Base-by-base conservation (phyloP, 106 monocot species). In the Agapanthus africanus region DNA sequence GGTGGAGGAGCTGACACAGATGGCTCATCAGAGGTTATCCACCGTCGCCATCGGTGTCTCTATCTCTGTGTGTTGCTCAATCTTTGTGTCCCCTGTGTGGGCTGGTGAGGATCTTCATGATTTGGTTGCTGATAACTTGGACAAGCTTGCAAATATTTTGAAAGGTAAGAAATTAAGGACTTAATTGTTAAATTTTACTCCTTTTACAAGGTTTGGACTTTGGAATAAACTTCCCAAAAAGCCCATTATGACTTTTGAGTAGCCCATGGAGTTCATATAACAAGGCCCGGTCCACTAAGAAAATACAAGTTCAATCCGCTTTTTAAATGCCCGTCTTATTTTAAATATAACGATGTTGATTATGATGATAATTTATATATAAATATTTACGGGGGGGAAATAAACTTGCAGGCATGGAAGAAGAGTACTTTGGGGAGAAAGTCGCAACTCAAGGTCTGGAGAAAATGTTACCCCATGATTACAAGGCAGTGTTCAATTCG, bases 401-500 rank as follows among this genome's bases (percentile, higher is more conserved):
- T n/a, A n/a, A n/a, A n/a, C 68, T n/a, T 75, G 63, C 66, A 85
- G 85, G 82, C 21, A 28, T 90, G 8, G 83, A 75, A 65, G 35
- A 22, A 0, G 81, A 77, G 22, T 84, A 77, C 66, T 84, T 87
- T 37, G 54, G 36, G 1, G 77, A 79, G 28, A 67, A 70, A 40
- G 37, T 11, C 6, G 67, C 13, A 18, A 19, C 1, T 31, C 73
- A 66, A 41, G 60, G 49, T 39, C 6, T 70, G 72, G 79, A 81
- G 54, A n/a, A n/a, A n/a, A 74, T 72, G 19, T 82, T 82, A 37
- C 67, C 78, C 27, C 67, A 73, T 70, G 74, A 49, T 16, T 66
- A 91, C 65, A 84, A 71, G 63, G 76, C 78, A 28, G 84, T 91
- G 39, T 79, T 91, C 33, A 87, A 82, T 44, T 87, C 91, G 2